Conservation (phyloP, 1,139 yeast species). For the Scheffersomyces lignicola region DNA sequence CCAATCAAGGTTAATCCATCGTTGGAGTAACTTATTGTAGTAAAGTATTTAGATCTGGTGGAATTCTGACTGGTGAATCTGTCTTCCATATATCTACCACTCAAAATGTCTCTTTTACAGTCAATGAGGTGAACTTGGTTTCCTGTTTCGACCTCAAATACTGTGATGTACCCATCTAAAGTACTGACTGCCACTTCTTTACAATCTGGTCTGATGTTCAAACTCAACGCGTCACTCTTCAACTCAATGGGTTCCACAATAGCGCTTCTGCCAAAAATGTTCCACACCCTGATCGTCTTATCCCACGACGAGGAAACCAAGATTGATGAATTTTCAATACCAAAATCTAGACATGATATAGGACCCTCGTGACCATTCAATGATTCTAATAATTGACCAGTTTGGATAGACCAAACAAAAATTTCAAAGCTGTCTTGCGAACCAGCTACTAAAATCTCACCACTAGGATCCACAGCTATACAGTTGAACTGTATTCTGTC, state of each 20-base stretch:
- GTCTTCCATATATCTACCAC: slow-evolving; percentile 86
- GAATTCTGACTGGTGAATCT: slow-evolving; percentile 80
- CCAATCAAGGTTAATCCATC: slow-evolving; percentile 89
- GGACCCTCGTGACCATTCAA: slow-evolving; percentile 97
- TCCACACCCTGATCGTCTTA: slow-evolving; percentile 90
- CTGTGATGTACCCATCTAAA: slow-evolving; percentile 81
- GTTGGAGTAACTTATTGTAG: slow-evolving; percentile 79
- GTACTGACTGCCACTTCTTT: slow-evolving; percentile 87
- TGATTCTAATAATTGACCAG: slow-evolving; percentile 85
- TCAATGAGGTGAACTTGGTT: slow-evolving; percentile 83
- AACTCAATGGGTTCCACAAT: slow-evolving; percentile 90
- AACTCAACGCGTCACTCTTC: slow-evolving; percentile 78
- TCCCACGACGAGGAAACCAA: slow-evolving; percentile 98
- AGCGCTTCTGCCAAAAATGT: slow-evolving; percentile 80
- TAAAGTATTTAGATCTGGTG: slow-evolving; percentile 79
- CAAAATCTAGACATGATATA: slow-evolving; percentile 83
- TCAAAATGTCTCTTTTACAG: slow-evolving; percentile 78
- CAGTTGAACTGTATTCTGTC: slow-evolving; percentile 84
- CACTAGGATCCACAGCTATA: slow-evolving; percentile 95
- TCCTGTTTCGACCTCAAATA: slow-evolving; percentile 82
- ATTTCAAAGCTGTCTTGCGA: slow-evolving; percentile 87
- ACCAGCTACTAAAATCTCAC: slow-evolving; percentile 96
- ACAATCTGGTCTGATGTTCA: slow-evolving; percentile 89
- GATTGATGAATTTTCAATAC: slow-evolving; percentile 64
- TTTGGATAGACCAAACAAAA: slow-evolving; percentile 96